Evolutionary conservation across 192 early-diverging fungal species (phyloP).

Genomic region (Coemansia sp.): DNA sequence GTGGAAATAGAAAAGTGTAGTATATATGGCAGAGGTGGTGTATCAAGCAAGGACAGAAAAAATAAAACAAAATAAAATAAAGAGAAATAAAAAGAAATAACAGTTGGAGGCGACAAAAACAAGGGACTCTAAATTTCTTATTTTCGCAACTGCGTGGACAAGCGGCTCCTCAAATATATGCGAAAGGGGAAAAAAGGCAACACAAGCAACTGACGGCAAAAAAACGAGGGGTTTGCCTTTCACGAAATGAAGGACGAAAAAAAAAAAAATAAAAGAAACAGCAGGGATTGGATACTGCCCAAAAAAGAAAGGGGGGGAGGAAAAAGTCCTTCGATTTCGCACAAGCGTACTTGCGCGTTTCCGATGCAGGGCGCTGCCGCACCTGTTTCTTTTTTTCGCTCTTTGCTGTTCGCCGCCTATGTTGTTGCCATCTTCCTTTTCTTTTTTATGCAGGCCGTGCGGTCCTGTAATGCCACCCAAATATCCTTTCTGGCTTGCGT

Average conservation of each 20-base stretch:
- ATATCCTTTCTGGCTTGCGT: neutral
- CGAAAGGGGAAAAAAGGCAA: neutral
- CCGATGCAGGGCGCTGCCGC: slow-evolving; percentile 1
- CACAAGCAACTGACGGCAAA: no score
- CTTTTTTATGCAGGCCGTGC: no score
- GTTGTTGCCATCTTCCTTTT: no score
- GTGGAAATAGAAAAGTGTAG: slow-evolving; percentile 6
- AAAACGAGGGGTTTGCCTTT: no score
- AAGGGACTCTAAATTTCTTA: neutral
- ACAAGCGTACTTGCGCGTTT: neutral
- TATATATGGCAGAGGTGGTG: neutral
- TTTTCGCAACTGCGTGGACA: slow-evolving; percentile 1
- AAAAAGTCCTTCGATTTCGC: neutral
- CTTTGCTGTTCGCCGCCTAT: neutral
- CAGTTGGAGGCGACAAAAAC: neutral
- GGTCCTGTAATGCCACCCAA: neutral
- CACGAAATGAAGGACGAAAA: neutral
- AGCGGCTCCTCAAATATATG: slow-evolving; percentile 1
- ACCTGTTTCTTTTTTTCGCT: neutral
- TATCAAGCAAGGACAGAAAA: neutral
- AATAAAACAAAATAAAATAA: neutral
- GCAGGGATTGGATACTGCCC: neutral
- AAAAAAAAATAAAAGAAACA: neutral
- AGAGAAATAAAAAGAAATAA: slow-evolving; percentile 9
- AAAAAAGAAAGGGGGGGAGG: neutral